Evolutionary conservation across 495 filamentous ascomycete genomes (phyloP).

Genomic region (Articulospora tetracladia): DNA sequence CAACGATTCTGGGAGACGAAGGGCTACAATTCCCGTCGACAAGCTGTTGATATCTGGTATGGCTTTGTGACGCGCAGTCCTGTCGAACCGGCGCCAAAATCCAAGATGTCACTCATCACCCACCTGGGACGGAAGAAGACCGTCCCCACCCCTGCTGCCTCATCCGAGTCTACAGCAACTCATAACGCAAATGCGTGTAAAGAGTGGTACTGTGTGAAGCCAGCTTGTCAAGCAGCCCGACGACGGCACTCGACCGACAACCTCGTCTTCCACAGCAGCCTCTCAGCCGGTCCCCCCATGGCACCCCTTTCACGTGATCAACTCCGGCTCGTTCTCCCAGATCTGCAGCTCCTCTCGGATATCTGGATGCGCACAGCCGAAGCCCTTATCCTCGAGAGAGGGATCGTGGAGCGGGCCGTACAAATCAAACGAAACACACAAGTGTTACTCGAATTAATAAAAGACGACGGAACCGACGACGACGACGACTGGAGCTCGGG

Average conservation of each 20-base stretch:
- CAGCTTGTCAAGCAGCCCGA: conserved; percentile 20
- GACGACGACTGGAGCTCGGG: conserved; percentile 44
- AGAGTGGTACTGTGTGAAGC: conserved; percentile 31
- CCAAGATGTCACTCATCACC: conserved; percentile 42
- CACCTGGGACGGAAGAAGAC: conserved; percentile 48
- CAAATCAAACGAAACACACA: conserved; percentile 51
- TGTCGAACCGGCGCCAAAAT: conserved; percentile 34
- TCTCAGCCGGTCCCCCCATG: conserved; percentile 52
- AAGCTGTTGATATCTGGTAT: conserved; percentile 51
- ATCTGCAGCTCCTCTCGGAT: conserved; percentile 43
- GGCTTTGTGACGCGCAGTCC: conserved; percentile 38
- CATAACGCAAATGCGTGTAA: conserved; percentile 23
- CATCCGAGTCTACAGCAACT: conserved; percentile 1
- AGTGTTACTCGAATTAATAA: conserved; percentile 48
- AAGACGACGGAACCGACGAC: conserved; percentile 44
- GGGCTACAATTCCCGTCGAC: conserved; percentile 50
- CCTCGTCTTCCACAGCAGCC: conserved; percentile 46
- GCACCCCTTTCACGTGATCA: conserved; percentile 41
- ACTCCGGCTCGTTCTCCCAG: conserved; percentile 40
- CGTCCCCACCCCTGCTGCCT: background rate
- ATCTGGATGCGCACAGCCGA: conserved; percentile 52
- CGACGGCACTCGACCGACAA: conserved; percentile 30
- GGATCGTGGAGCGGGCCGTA: conserved; percentile 45
- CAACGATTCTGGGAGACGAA: conserved; percentile 56
- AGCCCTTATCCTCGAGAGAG: conserved; percentile 47